These are phyloP conservation scores for Alloascoidea africana DNA, from an alignment of 805 yeast species.

Conservation along the genomic window DNA sequence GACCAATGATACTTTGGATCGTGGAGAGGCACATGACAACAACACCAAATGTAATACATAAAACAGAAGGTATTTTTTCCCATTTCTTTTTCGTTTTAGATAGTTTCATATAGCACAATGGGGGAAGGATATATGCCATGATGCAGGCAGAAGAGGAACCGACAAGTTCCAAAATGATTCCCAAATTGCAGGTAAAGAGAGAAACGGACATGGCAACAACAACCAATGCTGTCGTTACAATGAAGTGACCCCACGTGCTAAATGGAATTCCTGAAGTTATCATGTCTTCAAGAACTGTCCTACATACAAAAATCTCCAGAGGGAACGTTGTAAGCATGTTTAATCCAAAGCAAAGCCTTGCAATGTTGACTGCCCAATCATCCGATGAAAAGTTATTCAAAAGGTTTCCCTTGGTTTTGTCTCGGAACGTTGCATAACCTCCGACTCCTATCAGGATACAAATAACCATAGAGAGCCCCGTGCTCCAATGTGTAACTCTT, in stretches of 20 bases:
- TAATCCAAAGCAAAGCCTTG: slow-evolving; percentile 81
- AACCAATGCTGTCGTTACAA: slow-evolving; percentile 52
- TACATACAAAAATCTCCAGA: slow-evolving; percentile 73
- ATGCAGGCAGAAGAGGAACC: slow-evolving; percentile 90
- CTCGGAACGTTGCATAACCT: slow-evolving; percentile 65
- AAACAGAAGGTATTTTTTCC: slow-evolving; percentile 40
- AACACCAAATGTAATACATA: slow-evolving; percentile 58
- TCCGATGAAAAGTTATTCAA: slow-evolving; percentile 72
- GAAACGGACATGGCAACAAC: slow-evolving; percentile 62
- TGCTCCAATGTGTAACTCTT: slow-evolving; percentile 68
- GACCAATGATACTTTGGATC: slow-evolving; percentile 44
- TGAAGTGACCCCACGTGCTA: slow-evolving; percentile 29
- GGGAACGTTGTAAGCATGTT: slow-evolving; percentile 92
- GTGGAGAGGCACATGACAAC: slow-evolving; percentile 73
- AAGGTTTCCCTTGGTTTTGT: slow-evolving; percentile 72
- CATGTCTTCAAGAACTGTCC: slow-evolving; percentile 43
- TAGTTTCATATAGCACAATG: slow-evolving; percentile 62
- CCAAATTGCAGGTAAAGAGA: slow-evolving; percentile 71
- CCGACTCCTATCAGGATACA: slow-evolving; percentile 67
- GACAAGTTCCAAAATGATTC: slow-evolving; percentile 75
- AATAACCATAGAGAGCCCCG: slow-evolving; percentile 64
- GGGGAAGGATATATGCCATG: slow-evolving; percentile 88
- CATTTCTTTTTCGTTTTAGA: slow-evolving; percentile 26
- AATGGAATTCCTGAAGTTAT: slow-evolving; percentile 2
- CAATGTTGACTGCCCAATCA: slow-evolving; percentile 67